Evolutionary conservation across 140 eudicot genomes (phyloP).

Genomic region (Ambrosia hybrid): DNA sequence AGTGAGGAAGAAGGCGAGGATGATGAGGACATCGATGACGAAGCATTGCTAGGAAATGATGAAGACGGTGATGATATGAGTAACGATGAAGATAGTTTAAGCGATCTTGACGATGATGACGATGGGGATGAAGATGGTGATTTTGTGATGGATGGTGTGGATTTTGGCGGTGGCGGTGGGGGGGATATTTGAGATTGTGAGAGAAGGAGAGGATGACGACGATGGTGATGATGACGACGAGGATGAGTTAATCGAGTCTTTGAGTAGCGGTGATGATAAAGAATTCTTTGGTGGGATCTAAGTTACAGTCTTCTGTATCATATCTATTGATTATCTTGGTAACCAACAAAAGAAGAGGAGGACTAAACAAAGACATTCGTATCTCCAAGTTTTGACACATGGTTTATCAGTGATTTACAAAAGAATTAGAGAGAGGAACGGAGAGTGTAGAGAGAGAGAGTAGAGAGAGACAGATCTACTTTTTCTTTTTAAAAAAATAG

Average conservation of each 20-base stretch:
- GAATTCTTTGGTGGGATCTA: constrained; percentile 45
- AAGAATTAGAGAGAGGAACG: too few relatives aligned
- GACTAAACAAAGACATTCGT: background rate
- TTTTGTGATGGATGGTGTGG: constrained; percentile 59
- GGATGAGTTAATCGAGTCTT: constrained; percentile 62
- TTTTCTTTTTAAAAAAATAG: too few relatives aligned
- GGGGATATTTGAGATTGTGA: constrained; percentile 64
- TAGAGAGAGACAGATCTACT: too few relatives aligned
- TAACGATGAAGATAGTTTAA: constrained; percentile 73
- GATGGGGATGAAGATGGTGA: constrained; percentile 80
- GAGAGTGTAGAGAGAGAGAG: too few relatives aligned
- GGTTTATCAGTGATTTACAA: constrained; percentile 14
- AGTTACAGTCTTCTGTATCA: constrained; percentile 18
- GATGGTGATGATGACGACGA: constrained; percentile 78
- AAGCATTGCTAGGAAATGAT: constrained; percentile 46
- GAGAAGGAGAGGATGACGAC: constrained; percentile 74
- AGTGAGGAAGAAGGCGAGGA: constrained; percentile 89
- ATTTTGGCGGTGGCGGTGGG: constrained; percentile 50
- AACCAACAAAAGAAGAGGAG: background rate
- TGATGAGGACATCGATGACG: constrained; percentile 76
- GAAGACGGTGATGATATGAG: constrained; percentile 82
- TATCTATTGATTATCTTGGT: constrained; percentile 28
- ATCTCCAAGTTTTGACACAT: constrained; percentile 36
- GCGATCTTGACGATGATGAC: constrained; percentile 72
- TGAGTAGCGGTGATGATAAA: constrained; percentile 82